A percentile compares a stretch with the other conserved stretches of the same genome.
These are phyloP conservation scores for Phytomonas sp. DNA, from an alignment of 208 protist species.

Conservation along the genomic window DNA sequence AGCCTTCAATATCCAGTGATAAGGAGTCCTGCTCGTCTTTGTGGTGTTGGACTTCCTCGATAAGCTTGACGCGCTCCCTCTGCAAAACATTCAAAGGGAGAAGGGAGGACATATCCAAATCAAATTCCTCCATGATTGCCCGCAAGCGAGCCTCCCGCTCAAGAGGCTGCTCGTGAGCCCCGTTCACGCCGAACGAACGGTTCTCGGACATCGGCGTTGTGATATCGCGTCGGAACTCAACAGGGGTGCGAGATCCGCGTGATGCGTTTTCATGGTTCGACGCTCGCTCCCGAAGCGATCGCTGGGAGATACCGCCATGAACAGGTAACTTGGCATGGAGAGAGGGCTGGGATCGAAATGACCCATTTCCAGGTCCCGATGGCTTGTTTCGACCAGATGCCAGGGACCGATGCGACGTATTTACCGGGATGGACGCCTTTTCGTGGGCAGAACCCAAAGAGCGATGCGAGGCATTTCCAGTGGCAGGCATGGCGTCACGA, in stretches of 20 bases:
- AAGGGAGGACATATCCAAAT: conserved; percentile 16
- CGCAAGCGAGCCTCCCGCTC: conserved; percentile 21
- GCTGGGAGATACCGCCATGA: not conserved
- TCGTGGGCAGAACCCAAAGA: not conserved
- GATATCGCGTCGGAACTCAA: not conserved
- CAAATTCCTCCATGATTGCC: conserved; percentile 17
- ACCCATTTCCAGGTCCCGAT: not conserved
- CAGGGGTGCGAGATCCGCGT: not conserved
- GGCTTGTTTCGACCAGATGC: not conserved
- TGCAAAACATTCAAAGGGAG: conserved; percentile 45
- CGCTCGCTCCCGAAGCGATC: not conserved
- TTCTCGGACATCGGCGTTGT: not conserved
- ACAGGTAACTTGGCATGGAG: not conserved
- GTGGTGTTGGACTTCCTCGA: conserved; percentile 54
- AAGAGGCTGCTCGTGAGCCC: conserved; percentile 15
- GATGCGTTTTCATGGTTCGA: not conserved
- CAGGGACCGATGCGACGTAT: not conserved
- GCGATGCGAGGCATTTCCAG: not conserved
- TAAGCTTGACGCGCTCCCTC: conserved; percentile 38
- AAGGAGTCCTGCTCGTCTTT: conserved; percentile 75
- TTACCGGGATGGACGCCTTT: not conserved
- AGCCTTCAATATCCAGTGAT: conserved; percentile 45
- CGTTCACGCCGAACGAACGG: not conserved
- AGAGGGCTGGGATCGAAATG: not conserved
- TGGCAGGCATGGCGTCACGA: not conserved